Base-by-base conservation (phyloP, 176 grass and related monocot genomes). In the Musa schizocarpa region DNA sequence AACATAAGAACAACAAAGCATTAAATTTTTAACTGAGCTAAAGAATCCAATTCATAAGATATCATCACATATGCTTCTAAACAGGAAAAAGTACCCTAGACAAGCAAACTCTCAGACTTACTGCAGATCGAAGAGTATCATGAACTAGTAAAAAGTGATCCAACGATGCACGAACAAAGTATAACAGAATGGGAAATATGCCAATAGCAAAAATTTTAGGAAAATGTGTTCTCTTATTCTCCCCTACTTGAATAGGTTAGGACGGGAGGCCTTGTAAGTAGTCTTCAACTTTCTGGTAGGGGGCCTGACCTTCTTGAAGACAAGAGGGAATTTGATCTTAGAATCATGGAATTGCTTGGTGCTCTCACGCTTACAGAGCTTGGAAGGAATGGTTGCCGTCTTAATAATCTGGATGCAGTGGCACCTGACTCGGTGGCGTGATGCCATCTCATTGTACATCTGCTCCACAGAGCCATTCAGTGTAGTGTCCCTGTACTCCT, bases 301-400 rank as follows among this genome's bases (percentile, higher is more conserved):
- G 2, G 67, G 67, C 7, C 67, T 69, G 34, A 69, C 16, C 19
- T 69, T 69, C 67, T 69, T 69, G 13, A 69, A 50, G 13, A 69
- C 67, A 11, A 69, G 67, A 8, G 67, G 67, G 67, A 69, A 69
- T 29, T 69, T 69, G 67, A 69, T 69, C 67, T 69, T 69, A 1
- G 67, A 69, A 29, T 69, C 67, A 69, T 69, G 67, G 34, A 69
- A 69, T 49, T 69, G 67, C 27, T 69, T 69, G 67, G 67, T 69
- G 67, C 67, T 69, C 17, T 69, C 67, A 69, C 67, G 67, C 67
- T 69, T 69, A 29, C 67, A 69, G 67, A 69, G 67, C 43, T 69
- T 69, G 67, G 67, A 34, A 50, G 67, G 67, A 49, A 69, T 69
- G 16, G 67, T 69, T 1, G 67, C 67, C 13, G 67, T 69, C 67